Percentiles rank a stretch among this genome's conserved stretches.
Evolutionary conservation across 2,329 filamentous ascomycete genomes (phyloP).

Genomic region (Apiospora aurea): DNA sequence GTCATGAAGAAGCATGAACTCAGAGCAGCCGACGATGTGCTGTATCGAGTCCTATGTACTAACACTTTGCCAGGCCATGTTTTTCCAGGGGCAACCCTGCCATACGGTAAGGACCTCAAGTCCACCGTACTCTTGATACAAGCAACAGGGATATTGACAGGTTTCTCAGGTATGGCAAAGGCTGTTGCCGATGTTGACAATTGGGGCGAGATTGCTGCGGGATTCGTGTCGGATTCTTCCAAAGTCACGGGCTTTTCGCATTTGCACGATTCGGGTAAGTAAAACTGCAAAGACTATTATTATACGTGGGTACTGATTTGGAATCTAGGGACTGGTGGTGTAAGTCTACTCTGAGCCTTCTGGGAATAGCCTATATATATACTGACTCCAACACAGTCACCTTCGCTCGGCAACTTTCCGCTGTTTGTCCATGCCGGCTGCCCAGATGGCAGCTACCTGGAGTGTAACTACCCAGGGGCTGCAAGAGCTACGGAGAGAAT

Average conservation of each 20-base stretch:
- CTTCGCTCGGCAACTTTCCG: constrained; percentile 61
- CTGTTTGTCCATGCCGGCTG: constrained; percentile 60
- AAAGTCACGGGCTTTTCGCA: constrained; percentile 43
- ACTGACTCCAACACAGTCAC: constrained; percentile 39
- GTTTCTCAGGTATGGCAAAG: constrained; percentile 42
- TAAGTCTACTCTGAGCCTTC: constrained; percentile 32
- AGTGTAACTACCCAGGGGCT: constrained; percentile 58
- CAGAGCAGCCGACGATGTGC: neutral
- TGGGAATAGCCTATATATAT: too few relatives aligned
- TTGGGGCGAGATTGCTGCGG: constrained; percentile 39
- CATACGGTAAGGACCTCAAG: constrained; percentile 38
- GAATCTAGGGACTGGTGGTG: constrained; percentile 41
- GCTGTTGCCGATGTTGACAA: constrained; percentile 41
- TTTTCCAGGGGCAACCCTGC: constrained; percentile 43
- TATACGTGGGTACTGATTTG: neutral
- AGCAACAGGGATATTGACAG: neutral
- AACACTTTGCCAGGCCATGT: constrained; percentile 39
- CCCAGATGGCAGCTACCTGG: constrained; percentile 51
- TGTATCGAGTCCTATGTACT: neutral
- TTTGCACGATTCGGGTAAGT: constrained; percentile 43
- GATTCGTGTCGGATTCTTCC: constrained; percentile 43
- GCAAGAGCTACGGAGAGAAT: constrained; percentile 56
- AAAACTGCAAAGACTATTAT: neutral
- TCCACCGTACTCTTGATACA: neutral
- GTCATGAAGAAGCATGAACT: constrained; percentile 28